A percentile compares a stretch with the other conserved stretches of the same genome.
These are phyloP conservation scores for Wallacemonas sp. DNA, from an alignment of 208 protist genomes.

Conservation along the genomic window DNA sequence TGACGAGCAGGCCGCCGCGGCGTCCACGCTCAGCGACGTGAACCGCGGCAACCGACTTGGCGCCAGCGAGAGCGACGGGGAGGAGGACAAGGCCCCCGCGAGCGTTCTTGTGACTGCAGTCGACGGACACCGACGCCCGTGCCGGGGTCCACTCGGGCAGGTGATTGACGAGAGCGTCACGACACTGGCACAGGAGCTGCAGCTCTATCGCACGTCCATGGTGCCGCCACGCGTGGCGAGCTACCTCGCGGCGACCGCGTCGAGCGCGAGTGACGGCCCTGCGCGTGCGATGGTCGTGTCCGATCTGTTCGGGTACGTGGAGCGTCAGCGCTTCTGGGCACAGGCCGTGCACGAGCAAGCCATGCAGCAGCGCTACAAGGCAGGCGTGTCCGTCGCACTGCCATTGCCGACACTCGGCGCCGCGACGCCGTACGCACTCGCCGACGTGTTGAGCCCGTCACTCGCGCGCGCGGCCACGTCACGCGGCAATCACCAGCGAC, in stretches of 20 bases:
- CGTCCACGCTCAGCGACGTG: constrained; percentile 13
- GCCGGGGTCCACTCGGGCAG: constrained; percentile 81
- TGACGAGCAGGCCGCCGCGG: constrained; percentile 1
- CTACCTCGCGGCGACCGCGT: constrained; percentile 10
- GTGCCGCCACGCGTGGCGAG: constrained; percentile 39
- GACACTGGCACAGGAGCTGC: constrained; percentile 60
- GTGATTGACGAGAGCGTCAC: constrained; percentile 49
- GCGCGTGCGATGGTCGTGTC: constrained; percentile 43
- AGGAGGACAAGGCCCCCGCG: constrained; percentile 7
- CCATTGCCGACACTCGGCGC: too few relatives aligned
- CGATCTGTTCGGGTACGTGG: constrained; percentile 56
- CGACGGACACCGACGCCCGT: constrained; percentile 34
- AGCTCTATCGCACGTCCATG: constrained; percentile 81
- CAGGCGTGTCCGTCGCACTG: too few relatives aligned
- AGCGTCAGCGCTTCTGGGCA: constrained; percentile 65
- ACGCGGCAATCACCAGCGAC: constrained; percentile 46
- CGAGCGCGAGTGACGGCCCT: constrained; percentile 20
- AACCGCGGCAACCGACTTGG: constrained; percentile 16
- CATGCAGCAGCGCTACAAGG: constrained; percentile 19
- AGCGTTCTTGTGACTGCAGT: constrained; percentile 49
- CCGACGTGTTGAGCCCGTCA: constrained; percentile 52
- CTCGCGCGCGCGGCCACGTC: constrained; percentile 28
- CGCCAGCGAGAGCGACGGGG: neutral
- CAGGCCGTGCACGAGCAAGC: constrained; percentile 18
- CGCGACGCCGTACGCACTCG: constrained; percentile 39